These are phyloP conservation scores for Ilex asprella DNA, from an alignment of 257 asterid genomes.

Conservation along the genomic window DNA sequence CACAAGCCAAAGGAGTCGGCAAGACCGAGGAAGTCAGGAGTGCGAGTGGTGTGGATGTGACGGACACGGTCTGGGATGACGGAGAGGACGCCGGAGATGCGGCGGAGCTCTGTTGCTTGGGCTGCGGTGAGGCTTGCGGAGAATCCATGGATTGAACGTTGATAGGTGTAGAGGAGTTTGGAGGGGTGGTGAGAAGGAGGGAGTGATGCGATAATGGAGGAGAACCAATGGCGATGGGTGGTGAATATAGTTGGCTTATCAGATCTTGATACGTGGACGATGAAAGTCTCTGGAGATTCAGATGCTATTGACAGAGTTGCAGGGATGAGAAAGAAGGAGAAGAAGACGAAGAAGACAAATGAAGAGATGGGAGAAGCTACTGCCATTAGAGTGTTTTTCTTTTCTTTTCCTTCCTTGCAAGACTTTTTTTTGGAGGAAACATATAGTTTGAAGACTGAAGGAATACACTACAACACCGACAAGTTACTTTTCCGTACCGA, in stretches of 20 bases:
- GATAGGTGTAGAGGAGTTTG: constrained; percentile 61
- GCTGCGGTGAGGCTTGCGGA: constrained; percentile 55
- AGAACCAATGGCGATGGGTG: constrained; percentile 72
- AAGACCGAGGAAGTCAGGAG: constrained; percentile 66
- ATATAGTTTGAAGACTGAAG: too few relatives aligned
- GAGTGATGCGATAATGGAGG: constrained; percentile 57
- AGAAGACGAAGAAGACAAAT: constrained; percentile 20
- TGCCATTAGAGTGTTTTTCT: not conserved
- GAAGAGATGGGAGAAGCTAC: not conserved
- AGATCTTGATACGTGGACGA: constrained; percentile 63
- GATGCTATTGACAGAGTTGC: constrained; percentile 12
- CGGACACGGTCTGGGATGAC: constrained; percentile 63
- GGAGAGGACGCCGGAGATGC: constrained; percentile 49
- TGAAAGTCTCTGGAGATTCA: constrained; percentile 52
- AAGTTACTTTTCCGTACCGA: too few relatives aligned
- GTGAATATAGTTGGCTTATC: constrained; percentile 57
- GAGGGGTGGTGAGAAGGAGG: constrained; percentile 47
- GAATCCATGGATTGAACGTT: constrained; percentile 61
- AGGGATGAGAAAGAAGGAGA: not conserved
- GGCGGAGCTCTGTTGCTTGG: constrained; percentile 51
- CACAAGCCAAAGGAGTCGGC: constrained; percentile 68
- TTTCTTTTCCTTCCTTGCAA: not conserved
- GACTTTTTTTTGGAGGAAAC: too few relatives aligned
- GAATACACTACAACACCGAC: too few relatives aligned
- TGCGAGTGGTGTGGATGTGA: constrained; percentile 70